These are phyloP conservation scores for Cetraspora pellucida DNA, from an alignment of 192 early-diverging fungal species.

Conservation along the genomic window DNA sequence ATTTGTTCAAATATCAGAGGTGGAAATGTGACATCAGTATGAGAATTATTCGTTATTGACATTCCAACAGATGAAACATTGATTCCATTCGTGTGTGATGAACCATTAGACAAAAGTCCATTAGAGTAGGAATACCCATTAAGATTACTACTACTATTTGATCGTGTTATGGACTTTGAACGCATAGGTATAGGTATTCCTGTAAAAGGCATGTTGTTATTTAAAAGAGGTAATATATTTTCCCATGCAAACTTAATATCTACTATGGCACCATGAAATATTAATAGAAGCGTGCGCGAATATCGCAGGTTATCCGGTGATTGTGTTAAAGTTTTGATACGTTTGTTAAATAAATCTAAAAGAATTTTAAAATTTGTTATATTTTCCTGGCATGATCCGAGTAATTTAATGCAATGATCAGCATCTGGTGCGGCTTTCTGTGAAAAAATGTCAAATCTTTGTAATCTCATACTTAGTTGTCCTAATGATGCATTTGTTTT, in stretches of 20 bases:
- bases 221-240: slow-evolving; percentile 41
- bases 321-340: slow-evolving; percentile 42
- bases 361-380: slow-evolving; percentile 40
- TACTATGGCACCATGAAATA: slow-evolving; percentile 47
- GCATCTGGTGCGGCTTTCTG: slow-evolving; percentile 40
- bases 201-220: slow-evolving; percentile 34
- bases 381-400: slow-evolving; percentile 42
- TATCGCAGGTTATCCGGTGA: slow-evolving; percentile 42
- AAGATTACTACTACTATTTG: slow-evolving; percentile 33
- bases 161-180: slow-evolving; percentile 33
- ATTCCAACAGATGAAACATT: neutral
- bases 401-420: slow-evolving; percentile 36
- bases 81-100: neutral
- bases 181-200: slow-evolving; percentile 15
- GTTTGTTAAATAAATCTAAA: slow-evolving; percentile 41
- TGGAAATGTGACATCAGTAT: neutral
- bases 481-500: slow-evolving; percentile 39
- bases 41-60: neutral
- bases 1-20: slow-evolving; percentile 15
- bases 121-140: neutral
- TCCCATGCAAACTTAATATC: slow-evolving; percentile 54
- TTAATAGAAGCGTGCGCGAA: slow-evolving; percentile 45
- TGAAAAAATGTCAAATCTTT: slow-evolving; percentile 43
- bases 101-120: neutral
- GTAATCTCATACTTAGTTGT: slow-evolving; percentile 43